phyloP scores from a whole-genome alignment of 164 flowering plant species.

The Saururus chinensis region DNA sequence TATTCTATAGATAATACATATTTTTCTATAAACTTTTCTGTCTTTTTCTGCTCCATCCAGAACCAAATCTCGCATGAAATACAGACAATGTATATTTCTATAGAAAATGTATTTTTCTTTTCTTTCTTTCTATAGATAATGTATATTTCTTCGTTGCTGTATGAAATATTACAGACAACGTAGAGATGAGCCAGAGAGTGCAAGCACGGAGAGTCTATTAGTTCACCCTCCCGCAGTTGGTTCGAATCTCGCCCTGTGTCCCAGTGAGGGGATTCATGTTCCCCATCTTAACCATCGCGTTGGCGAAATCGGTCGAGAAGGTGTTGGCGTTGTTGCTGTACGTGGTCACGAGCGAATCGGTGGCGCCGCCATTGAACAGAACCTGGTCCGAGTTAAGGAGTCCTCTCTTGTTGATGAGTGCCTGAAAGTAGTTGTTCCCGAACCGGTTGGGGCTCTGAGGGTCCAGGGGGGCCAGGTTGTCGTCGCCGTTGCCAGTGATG shows the following conservation, averaged over 20 bases:
- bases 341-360: conserved; percentile 12
- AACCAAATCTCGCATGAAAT: too few species aligned
- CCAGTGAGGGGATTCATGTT: conserved; percentile 18
- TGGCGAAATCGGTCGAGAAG: conserved; percentile 19
- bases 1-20: too few species aligned
- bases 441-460: conserved; percentile 19
- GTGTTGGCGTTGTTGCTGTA: conserved; percentile 7
- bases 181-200: too few species aligned
- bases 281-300: conserved; percentile 27
- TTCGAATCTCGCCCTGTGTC: conserved; percentile 14
- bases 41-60: too few species aligned
- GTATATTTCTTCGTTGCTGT: too few species aligned
- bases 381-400: conserved; percentile 33
- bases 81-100: too few species aligned
- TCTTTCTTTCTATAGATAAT: too few species aligned
- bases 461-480: conserved; percentile 25
- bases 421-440: conserved; percentile 19
- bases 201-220: background rate
- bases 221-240: conserved; percentile 12
- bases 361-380: conserved; percentile 17
- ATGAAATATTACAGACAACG: too few species aligned
- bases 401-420: conserved; percentile 17
- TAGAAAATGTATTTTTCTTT: too few species aligned
- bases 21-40: too few species aligned
- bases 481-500: conserved; percentile 5